These are phyloP conservation scores for Forsythia suspensa DNA, from an alignment of 257 asterid species.

Conservation along the genomic window DNA sequence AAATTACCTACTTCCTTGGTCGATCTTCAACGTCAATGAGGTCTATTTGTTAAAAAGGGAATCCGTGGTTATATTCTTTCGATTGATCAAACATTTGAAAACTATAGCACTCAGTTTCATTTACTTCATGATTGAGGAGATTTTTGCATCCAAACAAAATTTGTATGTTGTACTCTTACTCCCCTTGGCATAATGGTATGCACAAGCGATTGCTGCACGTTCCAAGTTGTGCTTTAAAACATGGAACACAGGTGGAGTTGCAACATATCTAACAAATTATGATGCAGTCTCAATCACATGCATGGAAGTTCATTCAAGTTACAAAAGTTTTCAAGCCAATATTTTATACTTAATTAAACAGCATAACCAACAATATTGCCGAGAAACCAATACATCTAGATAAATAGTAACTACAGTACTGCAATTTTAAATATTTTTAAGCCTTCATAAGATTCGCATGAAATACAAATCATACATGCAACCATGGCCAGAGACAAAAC, in stretches of 20 bases:
- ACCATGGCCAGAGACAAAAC: conserved; percentile 11
- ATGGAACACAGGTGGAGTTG: neutral
- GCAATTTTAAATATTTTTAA: neutral
- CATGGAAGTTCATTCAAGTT: too few species aligned
- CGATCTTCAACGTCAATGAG: neutral
- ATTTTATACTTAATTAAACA: neutral
- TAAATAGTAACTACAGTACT: conserved; percentile 8
- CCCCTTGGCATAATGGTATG: neutral
- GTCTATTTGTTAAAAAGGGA: neutral
- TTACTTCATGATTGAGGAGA: neutral
- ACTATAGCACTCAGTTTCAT: neutral
- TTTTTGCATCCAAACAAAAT: neutral
- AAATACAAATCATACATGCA: conserved; percentile 9
- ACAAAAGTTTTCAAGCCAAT: neutral
- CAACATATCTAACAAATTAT: neutral
- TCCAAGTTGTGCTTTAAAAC: neutral
- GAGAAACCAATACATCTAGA: neutral
- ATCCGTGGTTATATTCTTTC: neutral
- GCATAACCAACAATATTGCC: neutral
- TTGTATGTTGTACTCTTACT: neutral
- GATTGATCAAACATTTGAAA: neutral
- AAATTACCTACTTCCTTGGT: too few species aligned
- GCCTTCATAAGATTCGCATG: conserved; percentile 1
- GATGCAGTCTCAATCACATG: neutral
- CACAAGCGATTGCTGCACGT: neutral